Percentiles rank a stretch among this genome's conserved stretches.
These are phyloP conservation scores for cucumber (Cucumis sativus) DNA, from an alignment of 306 rosid genomes.

Conservation along the genomic window DNA sequence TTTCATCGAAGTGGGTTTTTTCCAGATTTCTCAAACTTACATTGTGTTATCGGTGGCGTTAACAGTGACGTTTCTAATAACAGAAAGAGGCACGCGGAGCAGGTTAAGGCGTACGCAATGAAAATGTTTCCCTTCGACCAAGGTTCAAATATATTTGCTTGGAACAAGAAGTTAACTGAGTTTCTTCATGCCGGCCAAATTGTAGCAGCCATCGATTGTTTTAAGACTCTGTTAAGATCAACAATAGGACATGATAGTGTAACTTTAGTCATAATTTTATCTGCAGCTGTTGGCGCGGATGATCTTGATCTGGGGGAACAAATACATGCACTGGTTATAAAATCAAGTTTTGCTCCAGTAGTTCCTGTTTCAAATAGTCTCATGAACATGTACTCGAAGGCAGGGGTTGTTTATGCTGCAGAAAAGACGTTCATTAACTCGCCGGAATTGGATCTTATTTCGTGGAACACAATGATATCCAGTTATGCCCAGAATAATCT, in stretches of 20 bases:
- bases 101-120: conserved; percentile 49
- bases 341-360: conserved; percentile 25
- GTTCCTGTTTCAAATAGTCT: conserved; percentile 51
- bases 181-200: conserved; percentile 35
- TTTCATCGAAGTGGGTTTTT: conserved; percentile 48
- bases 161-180: conserved; percentile 53
- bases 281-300: conserved; percentile 30
- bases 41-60: conserved; percentile 34
- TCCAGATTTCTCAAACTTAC: conserved; percentile 35
- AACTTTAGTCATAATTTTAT: conserved; percentile 36
- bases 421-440: conserved; percentile 33
- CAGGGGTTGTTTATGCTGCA: conserved; percentile 28
- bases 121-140: conserved; percentile 27
- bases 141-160: conserved; percentile 25
- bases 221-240: conserved; percentile 32
- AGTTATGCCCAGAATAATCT: conserved; percentile 38
- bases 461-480: conserved; percentile 77
- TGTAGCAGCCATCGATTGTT: conserved; percentile 42
- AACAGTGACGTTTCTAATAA: conserved; percentile 19
- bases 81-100: conserved; percentile 25
- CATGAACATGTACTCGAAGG: conserved; percentile 62
- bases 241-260: conserved; percentile 31
- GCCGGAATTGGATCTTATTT: conserved; percentile 50
- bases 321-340: conserved; percentile 43
- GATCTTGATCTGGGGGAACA: conserved; percentile 43